These are phyloP conservation scores for Botrytis porri DNA, from an alignment of 2,329 filamentous ascomycete genomes.

Conservation along the genomic window DNA sequence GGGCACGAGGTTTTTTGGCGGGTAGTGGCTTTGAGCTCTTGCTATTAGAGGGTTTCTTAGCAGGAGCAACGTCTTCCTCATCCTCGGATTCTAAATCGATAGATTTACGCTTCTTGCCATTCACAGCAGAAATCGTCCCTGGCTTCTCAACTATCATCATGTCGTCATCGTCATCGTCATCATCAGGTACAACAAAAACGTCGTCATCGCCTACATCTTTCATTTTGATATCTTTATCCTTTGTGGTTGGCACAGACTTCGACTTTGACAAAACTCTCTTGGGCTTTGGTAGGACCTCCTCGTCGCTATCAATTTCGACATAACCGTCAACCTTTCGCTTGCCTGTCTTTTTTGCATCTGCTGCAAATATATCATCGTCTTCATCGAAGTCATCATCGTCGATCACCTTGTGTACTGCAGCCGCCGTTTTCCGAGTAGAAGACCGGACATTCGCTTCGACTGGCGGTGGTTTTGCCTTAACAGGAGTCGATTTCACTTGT, in stretches of 20 bases:
- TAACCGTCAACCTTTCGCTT: slow-evolving; percentile 74
- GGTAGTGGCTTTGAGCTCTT: slow-evolving; percentile 37
- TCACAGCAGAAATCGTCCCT: slow-evolving; percentile 24
- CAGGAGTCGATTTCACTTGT: slow-evolving; percentile 29
- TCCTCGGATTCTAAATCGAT: slow-evolving; percentile 54
- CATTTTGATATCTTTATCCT: slow-evolving; percentile 48
- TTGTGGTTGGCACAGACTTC: slow-evolving; percentile 39
- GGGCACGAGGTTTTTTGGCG: slow-evolving; percentile 38
- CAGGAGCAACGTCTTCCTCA: slow-evolving; percentile 50
- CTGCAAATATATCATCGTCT: slow-evolving; percentile 80
- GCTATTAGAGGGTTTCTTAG: slow-evolving; percentile 51
- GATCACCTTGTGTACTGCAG: slow-evolving; percentile 28
- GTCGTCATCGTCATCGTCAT: slow-evolving; percentile 49
- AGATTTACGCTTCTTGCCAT: slow-evolving; percentile 59
- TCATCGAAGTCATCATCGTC: slow-evolving; percentile 57
- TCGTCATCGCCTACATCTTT: slow-evolving; percentile 38
- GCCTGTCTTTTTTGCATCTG: slow-evolving; percentile 62
- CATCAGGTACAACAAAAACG: slow-evolving; percentile 32
- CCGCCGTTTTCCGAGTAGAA: slow-evolving; percentile 33
- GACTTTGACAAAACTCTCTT: slow-evolving; percentile 45
- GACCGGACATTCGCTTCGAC: slow-evolving; percentile 30
- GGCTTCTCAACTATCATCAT: slow-evolving; percentile 36
- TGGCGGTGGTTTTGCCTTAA: slow-evolving; percentile 26
- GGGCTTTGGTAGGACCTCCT: slow-evolving; percentile 60
- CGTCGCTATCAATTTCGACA: slow-evolving; percentile 65